These are phyloP conservation scores for Hypoxylon cercidicola DNA, from an alignment of 495 filamentous ascomycete genomes.

Conservation along the genomic window DNA sequence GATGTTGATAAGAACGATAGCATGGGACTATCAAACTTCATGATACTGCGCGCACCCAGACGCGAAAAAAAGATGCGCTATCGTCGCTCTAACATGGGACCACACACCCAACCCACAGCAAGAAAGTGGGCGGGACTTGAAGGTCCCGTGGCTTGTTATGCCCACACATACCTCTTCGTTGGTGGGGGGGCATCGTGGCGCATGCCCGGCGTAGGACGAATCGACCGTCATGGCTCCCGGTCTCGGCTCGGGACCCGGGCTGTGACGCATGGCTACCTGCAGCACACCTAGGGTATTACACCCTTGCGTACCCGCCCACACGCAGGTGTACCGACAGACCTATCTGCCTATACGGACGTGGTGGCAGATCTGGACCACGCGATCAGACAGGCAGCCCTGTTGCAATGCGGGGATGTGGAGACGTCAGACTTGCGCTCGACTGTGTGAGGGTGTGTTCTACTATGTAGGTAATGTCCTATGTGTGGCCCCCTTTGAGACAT, in stretches of 20 bases:
- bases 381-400: slow-evolving; percentile 30
- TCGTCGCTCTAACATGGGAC: slow-evolving; percentile 9
- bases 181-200: slow-evolving; percentile 30
- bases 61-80: slow-evolving; percentile 5
- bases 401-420: slow-evolving; percentile 39
- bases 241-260: slow-evolving; percentile 38
- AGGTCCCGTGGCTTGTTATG: slow-evolving; percentile 40
- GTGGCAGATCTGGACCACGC: slow-evolving; percentile 26
- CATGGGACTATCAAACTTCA: slow-evolving; percentile 27
- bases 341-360: slow-evolving; percentile 8
- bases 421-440: slow-evolving; percentile 3
- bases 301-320: slow-evolving; percentile 19
- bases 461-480: background rate
- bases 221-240: slow-evolving; percentile 20
- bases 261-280: slow-evolving; percentile 39
- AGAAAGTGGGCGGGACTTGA: slow-evolving; percentile 3
- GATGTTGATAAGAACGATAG: slow-evolving; percentile 23
- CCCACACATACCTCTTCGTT: slow-evolving; percentile 12
- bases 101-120: slow-evolving; percentile 40
- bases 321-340: slow-evolving; percentile 8
- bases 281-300: slow-evolving; percentile 38
- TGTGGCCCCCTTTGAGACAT: slow-evolving; percentile 27
- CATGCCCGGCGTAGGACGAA: slow-evolving; percentile 35
- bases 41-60: slow-evolving; percentile 23
- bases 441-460: too few species aligned